phyloP scores from a whole-genome alignment of 164 flowering plant species.

The Aristolochia californica region DNA sequence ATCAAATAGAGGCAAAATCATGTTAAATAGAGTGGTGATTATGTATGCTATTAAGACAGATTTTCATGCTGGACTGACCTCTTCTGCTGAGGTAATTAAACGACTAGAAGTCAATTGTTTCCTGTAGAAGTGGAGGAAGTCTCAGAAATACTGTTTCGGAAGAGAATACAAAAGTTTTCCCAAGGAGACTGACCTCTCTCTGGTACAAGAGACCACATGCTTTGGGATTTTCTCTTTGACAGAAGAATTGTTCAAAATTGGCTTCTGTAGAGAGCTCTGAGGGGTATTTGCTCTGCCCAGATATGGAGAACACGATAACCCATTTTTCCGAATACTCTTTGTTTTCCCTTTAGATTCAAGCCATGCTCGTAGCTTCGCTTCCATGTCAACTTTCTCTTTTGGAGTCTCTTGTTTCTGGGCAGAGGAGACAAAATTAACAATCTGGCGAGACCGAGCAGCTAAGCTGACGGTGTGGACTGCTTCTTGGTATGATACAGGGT shows the following conservation, averaged over 20 bases:
- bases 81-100: too few species aligned
- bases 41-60: too few species aligned
- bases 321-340: slow-evolving; percentile 39
- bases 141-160: too few species aligned
- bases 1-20: too few species aligned
- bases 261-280: slow-evolving; percentile 29
- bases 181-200: slow-evolving; percentile 22
- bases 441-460: slow-evolving; percentile 70
- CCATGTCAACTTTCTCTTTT: slow-evolving; percentile 66
- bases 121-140: too few species aligned
- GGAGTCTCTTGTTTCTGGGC: slow-evolving; percentile 48
- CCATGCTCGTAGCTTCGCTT: slow-evolving; percentile 75
- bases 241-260: slow-evolving; percentile 15
- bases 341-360: slow-evolving; percentile 92
- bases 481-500: slow-evolving; percentile 88
- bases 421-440: slow-evolving; percentile 48
- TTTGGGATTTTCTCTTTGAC: slow-evolving; percentile 24
- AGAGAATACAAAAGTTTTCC: too few species aligned
- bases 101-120: too few species aligned
- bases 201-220: slow-evolving; percentile 11
- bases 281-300: slow-evolving; percentile 37
- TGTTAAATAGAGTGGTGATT: too few species aligned
- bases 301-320: slow-evolving; percentile 34
- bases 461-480: slow-evolving; percentile 81
- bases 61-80: too few species aligned